Conservation (phyloP, 2,329 filamentous ascomycete species). For the Tolypocladium sp. region DNA sequence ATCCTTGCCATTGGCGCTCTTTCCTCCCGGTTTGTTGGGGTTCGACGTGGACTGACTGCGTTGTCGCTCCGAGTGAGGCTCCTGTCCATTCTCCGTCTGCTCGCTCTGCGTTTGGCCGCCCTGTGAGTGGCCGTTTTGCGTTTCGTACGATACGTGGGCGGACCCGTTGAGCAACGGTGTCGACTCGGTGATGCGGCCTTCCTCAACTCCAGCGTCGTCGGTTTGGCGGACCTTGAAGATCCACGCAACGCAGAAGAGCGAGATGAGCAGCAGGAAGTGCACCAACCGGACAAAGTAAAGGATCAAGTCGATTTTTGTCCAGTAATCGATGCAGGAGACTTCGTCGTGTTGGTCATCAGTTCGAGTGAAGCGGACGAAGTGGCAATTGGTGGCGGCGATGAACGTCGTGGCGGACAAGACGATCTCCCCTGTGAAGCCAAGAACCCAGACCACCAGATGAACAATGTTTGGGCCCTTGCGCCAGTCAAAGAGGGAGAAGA, state of each 20-base stretch:
- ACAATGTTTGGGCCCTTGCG: conserved; percentile 70
- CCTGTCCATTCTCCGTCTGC: not conserved
- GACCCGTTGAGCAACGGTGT: conserved; percentile 50
- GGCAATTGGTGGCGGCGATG: conserved; percentile 56
- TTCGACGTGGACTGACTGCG: conserved; percentile 27
- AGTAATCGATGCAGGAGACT: conserved; percentile 25
- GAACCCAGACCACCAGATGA: conserved; percentile 71
- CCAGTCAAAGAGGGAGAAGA: conserved; percentile 80
- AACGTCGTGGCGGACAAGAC: conserved; percentile 62
- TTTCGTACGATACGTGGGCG: conserved; percentile 23
- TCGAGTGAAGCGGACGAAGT: conserved; percentile 42
- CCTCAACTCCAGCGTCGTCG: conserved; percentile 23
- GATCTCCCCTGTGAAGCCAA: conserved; percentile 64
- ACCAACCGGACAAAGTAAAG: conserved; percentile 62
- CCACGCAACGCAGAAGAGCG: conserved; percentile 34
- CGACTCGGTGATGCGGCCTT: conserved; percentile 42
- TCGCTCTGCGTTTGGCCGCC: not conserved
- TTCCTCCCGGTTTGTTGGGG: conserved; percentile 25
- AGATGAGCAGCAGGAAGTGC: conserved; percentile 51
- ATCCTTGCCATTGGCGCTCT: conserved; percentile 33
- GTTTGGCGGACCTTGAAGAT: conserved; percentile 29
- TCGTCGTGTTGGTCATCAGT: conserved; percentile 13
- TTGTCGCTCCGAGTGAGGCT: conserved; percentile 12
- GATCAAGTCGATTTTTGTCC: conserved; percentile 47
- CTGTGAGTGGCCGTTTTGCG: conserved; percentile 15